Evolutionary conservation across 225 moss, liverwort and hornwort genomes (phyloP).

Genomic region (Straminergon stramineum): DNA sequence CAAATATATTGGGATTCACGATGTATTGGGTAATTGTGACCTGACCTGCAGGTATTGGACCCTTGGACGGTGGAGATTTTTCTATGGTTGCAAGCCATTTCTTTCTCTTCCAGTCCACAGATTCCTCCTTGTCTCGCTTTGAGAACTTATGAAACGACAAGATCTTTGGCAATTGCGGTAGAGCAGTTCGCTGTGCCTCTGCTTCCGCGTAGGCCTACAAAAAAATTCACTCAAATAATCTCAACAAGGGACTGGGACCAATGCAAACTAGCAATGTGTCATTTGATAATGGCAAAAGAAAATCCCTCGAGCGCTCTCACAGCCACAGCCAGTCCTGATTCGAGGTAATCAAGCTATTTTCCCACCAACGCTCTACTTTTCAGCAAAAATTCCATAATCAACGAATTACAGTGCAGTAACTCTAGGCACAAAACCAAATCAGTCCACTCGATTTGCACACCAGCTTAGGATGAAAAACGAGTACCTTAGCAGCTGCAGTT

Average conservation of each 20-base stretch:
- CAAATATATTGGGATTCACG: not conserved
- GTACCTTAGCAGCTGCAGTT: conserved; percentile 52
- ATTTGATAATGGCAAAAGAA: not conserved
- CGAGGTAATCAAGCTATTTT: not conserved
- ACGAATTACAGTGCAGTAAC: not conserved
- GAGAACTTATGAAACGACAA: conserved; percentile 58
- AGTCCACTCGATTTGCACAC: not conserved
- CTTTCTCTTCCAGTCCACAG: conserved; percentile 35
- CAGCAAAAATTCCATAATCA: not conserved
- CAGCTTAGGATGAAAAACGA: not conserved
- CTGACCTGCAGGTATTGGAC: conserved; percentile 17
- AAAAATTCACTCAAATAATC: not conserved
- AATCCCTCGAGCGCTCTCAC: not conserved
- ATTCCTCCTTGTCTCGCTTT: conserved; percentile 50
- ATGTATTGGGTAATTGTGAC: not conserved
- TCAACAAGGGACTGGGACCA: not conserved
- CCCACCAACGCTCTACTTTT: not conserved
- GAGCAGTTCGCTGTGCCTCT: conserved; percentile 35
- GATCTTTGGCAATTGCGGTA: conserved; percentile 51
- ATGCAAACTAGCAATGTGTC: not conserved
- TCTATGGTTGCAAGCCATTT: conserved; percentile 21
- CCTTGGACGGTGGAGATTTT: conserved; percentile 6
- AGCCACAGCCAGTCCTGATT: not conserved
- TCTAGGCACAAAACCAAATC: not conserved
- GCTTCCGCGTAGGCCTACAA: conserved; percentile 46